These are phyloP conservation scores for Plantago lanceolata DNA, from an alignment of 305 asterid genomes.

Conservation along the genomic window DNA sequence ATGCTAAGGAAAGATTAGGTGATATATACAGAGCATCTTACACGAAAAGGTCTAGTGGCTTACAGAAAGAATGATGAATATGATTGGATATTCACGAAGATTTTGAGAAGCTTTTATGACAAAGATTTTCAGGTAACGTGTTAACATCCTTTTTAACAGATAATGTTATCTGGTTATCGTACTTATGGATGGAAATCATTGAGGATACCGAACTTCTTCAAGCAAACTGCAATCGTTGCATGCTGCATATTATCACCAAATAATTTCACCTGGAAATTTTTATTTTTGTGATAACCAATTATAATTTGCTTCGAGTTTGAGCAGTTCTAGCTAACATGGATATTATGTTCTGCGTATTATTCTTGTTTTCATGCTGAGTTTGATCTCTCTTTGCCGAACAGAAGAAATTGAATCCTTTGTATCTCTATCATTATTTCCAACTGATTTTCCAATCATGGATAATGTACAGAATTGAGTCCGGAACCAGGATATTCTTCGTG, in stretches of 20 bases:
- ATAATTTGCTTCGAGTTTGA: neutral
- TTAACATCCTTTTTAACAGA: slow-evolving; percentile 16
- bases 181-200: slow-evolving; percentile 6
- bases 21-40: slow-evolving; percentile 75
- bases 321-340: neutral
- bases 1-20: slow-evolving; percentile 88
- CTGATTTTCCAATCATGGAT: slow-evolving; percentile 65
- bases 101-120: slow-evolving; percentile 91
- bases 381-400: slow-evolving; percentile 57
- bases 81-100: slow-evolving; percentile 90
- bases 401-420: slow-evolving; percentile 78
- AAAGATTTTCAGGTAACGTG: slow-evolving; percentile 91
- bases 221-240: slow-evolving; percentile 17
- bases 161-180: slow-evolving; percentile 11
- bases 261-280: neutral
- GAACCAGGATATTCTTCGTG: slow-evolving; percentile 59
- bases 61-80: slow-evolving; percentile 43
- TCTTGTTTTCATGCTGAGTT: slow-evolving; percentile 7
- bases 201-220: slow-evolving; percentile 12
- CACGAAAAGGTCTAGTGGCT: slow-evolving; percentile 35
- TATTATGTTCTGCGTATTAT: neutral
- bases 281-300: neutral
- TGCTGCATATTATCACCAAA: slow-evolving; percentile 11
- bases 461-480: slow-evolving; percentile 77
- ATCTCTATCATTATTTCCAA: slow-evolving; percentile 70